phyloP scores from a whole-genome alignment of 2,329 filamentous ascomycete genomes.

The Colletotrichum cereale region DNA sequence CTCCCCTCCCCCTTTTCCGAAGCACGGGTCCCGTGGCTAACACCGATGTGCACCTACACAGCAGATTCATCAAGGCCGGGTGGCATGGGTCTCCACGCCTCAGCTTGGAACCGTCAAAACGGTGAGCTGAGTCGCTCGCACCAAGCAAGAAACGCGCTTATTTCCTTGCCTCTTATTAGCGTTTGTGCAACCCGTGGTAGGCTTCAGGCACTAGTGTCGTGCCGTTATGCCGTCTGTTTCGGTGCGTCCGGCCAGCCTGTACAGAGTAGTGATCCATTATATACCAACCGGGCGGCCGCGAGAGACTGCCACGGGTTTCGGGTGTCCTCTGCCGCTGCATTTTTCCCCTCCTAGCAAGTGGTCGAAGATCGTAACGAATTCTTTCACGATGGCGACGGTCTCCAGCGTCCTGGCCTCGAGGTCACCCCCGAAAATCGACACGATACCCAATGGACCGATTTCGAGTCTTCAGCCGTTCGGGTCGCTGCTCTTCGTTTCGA shows the following conservation, averaged over 20 bases:
- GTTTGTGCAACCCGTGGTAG: neutral
- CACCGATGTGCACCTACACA: neutral
- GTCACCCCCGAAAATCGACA: conserved; percentile 33
- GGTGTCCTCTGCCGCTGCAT: neutral
- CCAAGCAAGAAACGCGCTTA: neutral
- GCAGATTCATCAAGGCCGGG: neutral
- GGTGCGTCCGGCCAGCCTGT: neutral
- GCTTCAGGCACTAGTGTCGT: neutral
- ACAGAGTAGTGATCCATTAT: neutral
- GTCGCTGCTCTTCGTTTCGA: conserved; percentile 36
- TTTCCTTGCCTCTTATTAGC: neutral
- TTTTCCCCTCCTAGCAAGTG: neutral
- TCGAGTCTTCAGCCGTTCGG: conserved; percentile 26
- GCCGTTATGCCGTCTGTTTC: neutral
- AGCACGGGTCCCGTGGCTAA: conserved; percentile 26
- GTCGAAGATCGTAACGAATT: neutral
- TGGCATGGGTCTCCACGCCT: conserved; percentile 6
- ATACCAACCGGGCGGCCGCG: neutral
- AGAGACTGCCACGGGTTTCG: neutral
- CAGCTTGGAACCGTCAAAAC: conserved; percentile 22
- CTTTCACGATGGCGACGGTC: neutral
- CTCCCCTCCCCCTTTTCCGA: neutral
- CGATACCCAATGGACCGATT: conserved; percentile 29
- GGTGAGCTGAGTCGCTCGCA: neutral
- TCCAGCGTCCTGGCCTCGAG: conserved; percentile 1